Base-by-base conservation (phyloP, 352 stramenopile genomes). In the Pythium chondricola region DNA sequence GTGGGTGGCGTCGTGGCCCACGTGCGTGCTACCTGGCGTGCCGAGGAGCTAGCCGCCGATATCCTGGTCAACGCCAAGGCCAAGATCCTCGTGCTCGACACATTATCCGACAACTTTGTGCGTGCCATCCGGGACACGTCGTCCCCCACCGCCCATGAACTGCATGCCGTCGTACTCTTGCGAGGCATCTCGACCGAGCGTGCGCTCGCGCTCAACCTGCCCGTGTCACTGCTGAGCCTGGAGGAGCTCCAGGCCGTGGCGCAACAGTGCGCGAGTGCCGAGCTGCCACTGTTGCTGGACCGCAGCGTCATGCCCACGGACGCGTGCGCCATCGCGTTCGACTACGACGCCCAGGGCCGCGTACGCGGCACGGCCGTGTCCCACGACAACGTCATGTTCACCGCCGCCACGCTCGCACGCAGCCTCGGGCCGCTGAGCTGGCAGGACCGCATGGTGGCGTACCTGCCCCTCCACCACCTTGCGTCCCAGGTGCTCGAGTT, bases 341-440 rank as follows among this genome's bases (percentile, higher is more conserved):
- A 67, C 16, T 88, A 88, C 49, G 75, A 92, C 47, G 56, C 56
- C 10, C 22, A 50, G 0, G 80, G 80, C 1, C 36, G 46, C 4
- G 59, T 89, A 27, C 73, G 74, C 20, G 77, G 63, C 8, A 65
- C 62, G 2, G 72, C 74, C 30, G 38, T 93, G 0, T 86, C 79
- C n/a, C 82, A 93, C 43, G 79, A 93, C 64, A 93, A 93, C 29
- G 67, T 87, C 9, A 65, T 93, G 38, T 93, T 90, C 53, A 89
- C 82, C 7, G 76, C 79, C 8, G 61, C 72, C 13, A 74, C 72
- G 2, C 65, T 93, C 26, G 77, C 78, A 2, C 51, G 54, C 7
- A 74, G 71, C 47, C 82, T 87, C 43, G 78, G 76, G 0, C 67
- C 83, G 18, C 45, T 83, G 2, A 67, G 48, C 16, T 68, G 43